Evolutionary conservation across 129 eudicot genomes (phyloP), one percentile per base, ranked within the genome.

Genomic region (Rutidosis leptorrhynchoides): DNA sequence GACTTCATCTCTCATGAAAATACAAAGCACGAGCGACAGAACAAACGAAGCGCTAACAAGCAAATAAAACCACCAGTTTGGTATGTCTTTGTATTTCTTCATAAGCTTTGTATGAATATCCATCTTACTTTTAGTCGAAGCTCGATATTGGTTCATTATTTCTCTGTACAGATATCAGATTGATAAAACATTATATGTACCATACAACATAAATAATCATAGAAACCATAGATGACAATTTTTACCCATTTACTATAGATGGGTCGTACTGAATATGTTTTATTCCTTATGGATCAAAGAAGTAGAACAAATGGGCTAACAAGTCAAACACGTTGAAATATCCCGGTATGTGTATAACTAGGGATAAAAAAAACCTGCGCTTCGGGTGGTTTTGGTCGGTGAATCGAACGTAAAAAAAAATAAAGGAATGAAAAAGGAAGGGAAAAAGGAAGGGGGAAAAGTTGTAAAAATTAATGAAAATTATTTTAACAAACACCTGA

Each of bases 31-130:
- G 7, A 87, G 84, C 12, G 87, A 61, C 32, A 77, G 79, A 27
- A 30, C 29, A 33, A 81, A 2, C 14, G 85, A 72, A 20, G 66
- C 43, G 2, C 5, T 51, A 15, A 81, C 83, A 35, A 77, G 66
- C 6, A 29, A 11, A 59, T 75, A 58, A 63, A 83, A 87, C 95
- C 95, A 87, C 95, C 95, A 83, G 14, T 7, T 5, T 30, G 95
- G 95, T 37, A 87, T 77, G 43, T 81, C 83, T 59, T 76, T 19
- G 67, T 87, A 87, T 58, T 65, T 81, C 70, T 49, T 76, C 95
- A 87, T 87, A 4, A 87, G 78, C 62, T 26, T 79, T 1, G 87
- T 81, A 69, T 87, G 95, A 27, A 87, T 71, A 62, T 87, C 95
- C 0, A 52, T 11, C 68, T 79, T 83, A 8, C 69, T 82, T 49